Evolutionary conservation across 1,284 basidiomycete genomes (phyloP).

Genomic region (Phellinidium pouzarii): DNA sequence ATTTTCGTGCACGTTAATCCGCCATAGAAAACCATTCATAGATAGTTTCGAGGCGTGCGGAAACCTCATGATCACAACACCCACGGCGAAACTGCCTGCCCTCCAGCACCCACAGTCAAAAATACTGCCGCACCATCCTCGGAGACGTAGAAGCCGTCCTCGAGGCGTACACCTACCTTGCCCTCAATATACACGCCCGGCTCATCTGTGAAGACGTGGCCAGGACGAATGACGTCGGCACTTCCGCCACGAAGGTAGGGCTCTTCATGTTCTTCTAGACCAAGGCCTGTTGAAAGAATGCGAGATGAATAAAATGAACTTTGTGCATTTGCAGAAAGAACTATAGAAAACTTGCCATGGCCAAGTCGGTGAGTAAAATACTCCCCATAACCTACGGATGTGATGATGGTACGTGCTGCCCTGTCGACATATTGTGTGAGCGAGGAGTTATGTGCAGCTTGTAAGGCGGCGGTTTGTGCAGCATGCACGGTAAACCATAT

Average conservation of each 20-base stretch:
- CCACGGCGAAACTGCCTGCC: slow-evolving; percentile 48
- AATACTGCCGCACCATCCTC: slow-evolving; percentile 46
- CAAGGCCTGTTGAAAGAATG: slow-evolving; percentile 54
- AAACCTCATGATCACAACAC: slow-evolving; percentile 37
- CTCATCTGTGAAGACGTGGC: slow-evolving; percentile 78
- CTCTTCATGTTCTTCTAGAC: slow-evolving; percentile 74
- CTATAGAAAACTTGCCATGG: slow-evolving; percentile 44
- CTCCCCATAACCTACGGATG: slow-evolving; percentile 38
- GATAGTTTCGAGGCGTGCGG: too few relatives aligned
- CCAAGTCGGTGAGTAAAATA: slow-evolving; percentile 82
- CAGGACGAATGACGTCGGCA: slow-evolving; percentile 46
- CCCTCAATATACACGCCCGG: slow-evolving; percentile 79
- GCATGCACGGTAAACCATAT: slow-evolving; percentile 64
- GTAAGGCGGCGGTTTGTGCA: slow-evolving; percentile 57
- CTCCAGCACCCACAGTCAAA: slow-evolving; percentile 59
- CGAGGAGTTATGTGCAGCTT: slow-evolving; percentile 41
- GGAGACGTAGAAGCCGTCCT: slow-evolving; percentile 75
- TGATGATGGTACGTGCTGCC: slow-evolving; percentile 55
- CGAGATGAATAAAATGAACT: neutral
- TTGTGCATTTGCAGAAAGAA: neutral
- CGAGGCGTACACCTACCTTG: slow-evolving; percentile 72
- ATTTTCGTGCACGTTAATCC: too few relatives aligned
- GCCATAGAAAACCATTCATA: too few relatives aligned
- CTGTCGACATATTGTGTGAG: slow-evolving; percentile 55
- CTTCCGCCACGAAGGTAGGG: slow-evolving; percentile 75